Conservation (phyloP, 306 rosid species). For the Fragaria ananassa region DNA sequence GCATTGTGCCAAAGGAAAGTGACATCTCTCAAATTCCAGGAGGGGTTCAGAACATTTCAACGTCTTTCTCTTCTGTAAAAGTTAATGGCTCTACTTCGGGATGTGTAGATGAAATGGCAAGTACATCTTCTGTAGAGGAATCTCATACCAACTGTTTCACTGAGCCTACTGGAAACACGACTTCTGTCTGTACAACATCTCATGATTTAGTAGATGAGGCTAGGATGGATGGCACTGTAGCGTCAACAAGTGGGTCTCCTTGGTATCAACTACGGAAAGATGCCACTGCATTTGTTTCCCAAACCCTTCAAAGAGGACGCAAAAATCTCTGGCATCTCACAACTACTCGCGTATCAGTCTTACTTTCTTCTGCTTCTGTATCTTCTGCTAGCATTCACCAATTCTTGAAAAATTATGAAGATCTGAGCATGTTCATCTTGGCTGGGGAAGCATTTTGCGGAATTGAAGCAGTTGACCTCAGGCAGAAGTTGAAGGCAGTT, state of each 20-base stretch:
- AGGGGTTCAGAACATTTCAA: constrained; percentile 44
- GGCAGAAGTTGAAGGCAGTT: constrained; percentile 89
- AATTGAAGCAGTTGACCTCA: constrained; percentile 87
- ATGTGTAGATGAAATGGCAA: constrained; percentile 37
- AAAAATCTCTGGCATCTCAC: constrained; percentile 97
- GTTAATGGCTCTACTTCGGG: constrained; percentile 36
- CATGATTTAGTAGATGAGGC: constrained; percentile 41
- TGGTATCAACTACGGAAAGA: constrained; percentile 94
- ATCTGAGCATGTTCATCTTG: constrained; percentile 77
- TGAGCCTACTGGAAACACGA: constrained; percentile 35
- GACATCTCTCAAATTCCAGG: constrained; percentile 35
- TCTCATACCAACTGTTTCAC: constrained; percentile 38
- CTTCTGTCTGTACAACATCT: constrained; percentile 31
- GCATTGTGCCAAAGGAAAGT: constrained; percentile 34
- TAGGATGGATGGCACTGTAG: constrained; percentile 45
- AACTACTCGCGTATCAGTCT: constrained; percentile 84
- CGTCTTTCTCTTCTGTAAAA: constrained; percentile 30
- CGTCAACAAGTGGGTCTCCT: constrained; percentile 81
- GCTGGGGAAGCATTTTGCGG: constrained; percentile 99
- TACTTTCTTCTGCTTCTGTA: constrained; percentile 83
- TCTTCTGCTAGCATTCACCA: constrained; percentile 91
- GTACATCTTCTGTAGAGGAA: constrained; percentile 45
- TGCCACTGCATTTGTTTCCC: constrained; percentile 78
- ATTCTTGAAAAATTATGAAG: constrained; percentile 94
- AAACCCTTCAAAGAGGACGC: constrained; percentile 87